phyloP scores from a whole-genome alignment of 2,329 filamentous ascomycete genomes.

The Curvularia eragrostidis region DNA sequence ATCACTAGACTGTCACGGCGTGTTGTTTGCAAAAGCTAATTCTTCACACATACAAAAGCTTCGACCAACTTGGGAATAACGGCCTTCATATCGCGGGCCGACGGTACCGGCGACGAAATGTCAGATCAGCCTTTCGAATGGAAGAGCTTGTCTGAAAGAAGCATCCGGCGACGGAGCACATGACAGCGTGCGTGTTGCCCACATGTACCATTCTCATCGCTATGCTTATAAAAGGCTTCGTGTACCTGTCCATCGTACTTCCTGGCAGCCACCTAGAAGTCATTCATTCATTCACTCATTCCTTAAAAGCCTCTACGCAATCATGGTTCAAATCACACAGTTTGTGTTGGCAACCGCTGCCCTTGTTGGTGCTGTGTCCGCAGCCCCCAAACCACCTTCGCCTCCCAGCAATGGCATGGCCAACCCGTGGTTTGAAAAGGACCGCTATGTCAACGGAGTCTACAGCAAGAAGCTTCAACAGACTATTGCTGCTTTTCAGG shows the following conservation, averaged over 20 bases:
- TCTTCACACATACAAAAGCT: constrained; percentile 19
- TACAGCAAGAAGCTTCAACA: constrained; percentile 38
- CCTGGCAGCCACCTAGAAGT: constrained; percentile 6
- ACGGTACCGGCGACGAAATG: constrained; percentile 20
- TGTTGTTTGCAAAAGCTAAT: constrained; percentile 8
- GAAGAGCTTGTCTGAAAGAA: constrained; percentile 7
- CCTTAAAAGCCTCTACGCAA: constrained; percentile 10
- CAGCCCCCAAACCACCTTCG: constrained; percentile 17
- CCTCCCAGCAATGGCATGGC: constrained; percentile 15
- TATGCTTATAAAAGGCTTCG: constrained; percentile 16
- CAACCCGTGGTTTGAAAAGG: constrained; percentile 35
- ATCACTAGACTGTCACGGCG: constrained; percentile 5
- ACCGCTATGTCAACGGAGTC: constrained; percentile 31
- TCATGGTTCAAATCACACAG: constrained; percentile 36
- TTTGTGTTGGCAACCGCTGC: constrained; percentile 32
- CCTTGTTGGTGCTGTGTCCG: constrained; percentile 25
- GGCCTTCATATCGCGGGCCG: constrained; percentile 19
- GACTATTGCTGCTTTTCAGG: constrained; percentile 32
- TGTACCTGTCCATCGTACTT: constrained; percentile 13
- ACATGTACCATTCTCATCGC: background rate
- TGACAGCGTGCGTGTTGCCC: constrained; percentile 11
- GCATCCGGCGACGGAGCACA: constrained; percentile 9
- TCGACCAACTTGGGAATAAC: constrained; percentile 4
- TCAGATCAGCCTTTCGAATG: background rate
- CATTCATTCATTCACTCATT: constrained; percentile 1